Conservation (phyloP, 441 rosid species). For the Eruca vesicaria region DNA sequence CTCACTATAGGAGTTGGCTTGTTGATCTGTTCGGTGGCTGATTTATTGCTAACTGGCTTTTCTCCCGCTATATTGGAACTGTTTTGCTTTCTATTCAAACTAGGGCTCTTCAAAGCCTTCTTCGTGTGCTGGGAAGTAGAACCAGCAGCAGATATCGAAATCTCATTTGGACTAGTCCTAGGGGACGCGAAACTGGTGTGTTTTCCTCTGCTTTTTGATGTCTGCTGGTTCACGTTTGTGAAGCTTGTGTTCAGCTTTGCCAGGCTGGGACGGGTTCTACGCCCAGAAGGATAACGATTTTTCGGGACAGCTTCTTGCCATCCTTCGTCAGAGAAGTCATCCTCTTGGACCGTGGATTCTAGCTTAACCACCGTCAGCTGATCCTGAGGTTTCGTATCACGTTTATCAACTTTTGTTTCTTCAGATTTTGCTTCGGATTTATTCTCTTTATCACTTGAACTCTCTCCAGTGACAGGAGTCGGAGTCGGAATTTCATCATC, state of each 20-base stretch:
- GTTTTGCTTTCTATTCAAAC: slow-evolving; percentile 68
- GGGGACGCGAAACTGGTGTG: slow-evolving; percentile 64
- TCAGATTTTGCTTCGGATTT: slow-evolving; percentile 53
- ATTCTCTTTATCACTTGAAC: slow-evolving; percentile 68
- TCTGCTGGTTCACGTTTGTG: slow-evolving; percentile 64
- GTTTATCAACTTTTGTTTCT: slow-evolving; percentile 52
- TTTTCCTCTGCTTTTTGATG: slow-evolving; percentile 75
- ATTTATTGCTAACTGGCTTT: slow-evolving; percentile 47
- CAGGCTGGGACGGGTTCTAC: slow-evolving; percentile 81
- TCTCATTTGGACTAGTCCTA: slow-evolving; percentile 51
- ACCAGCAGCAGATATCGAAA: slow-evolving; percentile 44
- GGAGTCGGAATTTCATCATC: slow-evolving; percentile 57
- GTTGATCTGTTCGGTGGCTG: slow-evolving; percentile 58
- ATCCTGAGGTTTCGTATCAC: slow-evolving; percentile 48
- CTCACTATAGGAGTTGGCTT: slow-evolving; percentile 50
- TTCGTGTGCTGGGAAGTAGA: slow-evolving; percentile 52
- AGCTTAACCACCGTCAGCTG: slow-evolving; percentile 33
- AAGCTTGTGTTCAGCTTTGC: slow-evolving; percentile 94
- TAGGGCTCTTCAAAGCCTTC: slow-evolving; percentile 71
- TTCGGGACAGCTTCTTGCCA: slow-evolving; percentile 90
- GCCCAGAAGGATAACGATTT: slow-evolving; percentile 70
- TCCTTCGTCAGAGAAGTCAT: slow-evolving; percentile 69
- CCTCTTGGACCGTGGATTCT: slow-evolving; percentile 42
- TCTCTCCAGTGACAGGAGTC: slow-evolving; percentile 41
- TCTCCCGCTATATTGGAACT: slow-evolving; percentile 47